Evolutionary conservation across 305 asterid genomes (phyloP), one percentile per base, ranked within the genome.

Genomic region (Solanum hybrid): DNA sequence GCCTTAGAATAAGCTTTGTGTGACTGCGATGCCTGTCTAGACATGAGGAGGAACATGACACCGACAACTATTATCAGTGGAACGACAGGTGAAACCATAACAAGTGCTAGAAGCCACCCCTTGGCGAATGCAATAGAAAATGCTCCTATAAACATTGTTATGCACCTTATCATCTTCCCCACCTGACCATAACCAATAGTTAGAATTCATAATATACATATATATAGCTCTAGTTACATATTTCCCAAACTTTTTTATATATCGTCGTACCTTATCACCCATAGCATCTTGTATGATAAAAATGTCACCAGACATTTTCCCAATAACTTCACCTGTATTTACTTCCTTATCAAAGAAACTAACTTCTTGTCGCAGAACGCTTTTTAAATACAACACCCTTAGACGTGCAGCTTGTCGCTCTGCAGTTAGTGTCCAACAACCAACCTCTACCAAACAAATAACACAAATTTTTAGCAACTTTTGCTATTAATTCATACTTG

Each of bases 21-120:
- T 75, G 94, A 93, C 9, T 77, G 90, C 2, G 95, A 93, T 15
- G 3, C 94, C 94, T 93, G 85, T 92, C 89, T 95, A 85, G 98
- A 51, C 27, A 95, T 42, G 86, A 89, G 87, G 7, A 42, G 8
- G 35, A 95, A 76, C 95, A 93, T 92, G 89, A 92, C 5, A 24
- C 90, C 98, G 32, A 95, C 96, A 32, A 94, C 89, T 75, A 95
- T 76, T 12, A 91, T 94, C 7, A 95, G 90, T 86, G 90, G 79
- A 86, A 97, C 93, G 87, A 95, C 91, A 69, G 95, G 90, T 1
- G 96, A 64, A 27, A 93, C 90, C 95, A 95, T 90, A 90, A 95
- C 96, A 5, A 95, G 95, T 8, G 96, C 90, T 26, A 95, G 96
- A 91, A 95, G 97, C 98, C 98, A 94, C 88, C 97, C 97, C 92